Base-by-base conservation (phyloP, 225 moss, liverwort and hornwort species). In the Antitrichia curtipendula region DNA sequence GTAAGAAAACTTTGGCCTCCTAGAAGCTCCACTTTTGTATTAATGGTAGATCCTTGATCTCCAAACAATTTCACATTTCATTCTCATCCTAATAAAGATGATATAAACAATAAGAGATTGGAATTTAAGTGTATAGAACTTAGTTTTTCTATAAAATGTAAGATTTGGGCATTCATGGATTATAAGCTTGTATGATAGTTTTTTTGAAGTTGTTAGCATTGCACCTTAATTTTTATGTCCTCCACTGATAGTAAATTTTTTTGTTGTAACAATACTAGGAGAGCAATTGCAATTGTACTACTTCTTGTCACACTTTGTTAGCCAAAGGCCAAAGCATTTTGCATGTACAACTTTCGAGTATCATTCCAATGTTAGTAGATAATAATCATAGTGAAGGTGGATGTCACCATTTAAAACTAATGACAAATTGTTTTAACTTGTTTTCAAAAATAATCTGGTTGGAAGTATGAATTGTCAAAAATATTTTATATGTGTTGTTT, bases 171-270 rank as follows among this genome's bases (percentile, higher is more conserved):
- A 66, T 66, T 66, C 6, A n/a, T 66, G 22, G 22, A n/a, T 66
- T n/a, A 11, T 22, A n/a, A 66, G 22, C 22, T 66, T n/a, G 7
- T 7, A 66, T 22, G 12, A 65, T 20, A 36, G 6, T 5, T 20
- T 36, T 20, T 65, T 20, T 36, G 0, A 65, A 20, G 10, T 10
- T 65, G 10, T 36, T 20, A 20, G 20, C 2, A 65, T 36, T 1
- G 6, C 0, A 0, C 6, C 20, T 65, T 36, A 19, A 65, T 65
- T 65, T 36, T 36, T 20, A 36, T 65, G 20, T 12, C n/a, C 6
- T n/a, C n/a, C 7, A 31, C 12, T 66, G n/a, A n/a, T 21, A n/a
- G 2, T n/a, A 0, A 7, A n/a, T n/a, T 3, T n/a, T 20, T n/a
- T 66, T 6, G 6, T 20, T 11, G 12, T n/a, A n/a, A n/a, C 6